Conservation (phyloP, 2,329 filamentous ascomycete genomes). For the Colletotrichum spinosum region DNA sequence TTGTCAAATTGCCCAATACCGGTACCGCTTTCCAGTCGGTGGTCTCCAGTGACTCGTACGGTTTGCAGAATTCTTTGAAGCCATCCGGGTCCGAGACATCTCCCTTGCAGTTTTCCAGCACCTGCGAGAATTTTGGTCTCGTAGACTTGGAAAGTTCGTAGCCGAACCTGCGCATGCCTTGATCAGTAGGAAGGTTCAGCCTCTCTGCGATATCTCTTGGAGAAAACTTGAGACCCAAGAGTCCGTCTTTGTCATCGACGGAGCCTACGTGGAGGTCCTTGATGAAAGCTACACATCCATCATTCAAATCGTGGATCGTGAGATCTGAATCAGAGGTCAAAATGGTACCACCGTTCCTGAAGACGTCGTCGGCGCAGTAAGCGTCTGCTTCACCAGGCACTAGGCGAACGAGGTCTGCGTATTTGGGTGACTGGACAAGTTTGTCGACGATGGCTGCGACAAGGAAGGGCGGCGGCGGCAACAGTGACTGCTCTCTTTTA, state of each 20-base stretch:
- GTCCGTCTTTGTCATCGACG: conserved; percentile 38
- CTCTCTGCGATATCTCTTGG: conserved; percentile 53
- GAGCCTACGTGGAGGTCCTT: conserved; percentile 64
- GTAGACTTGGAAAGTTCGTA: conserved; percentile 49
- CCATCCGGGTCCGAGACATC: conserved; percentile 36
- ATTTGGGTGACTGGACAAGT: conserved; percentile 60
- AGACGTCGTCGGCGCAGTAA: conserved; percentile 78
- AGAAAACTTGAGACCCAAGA: conserved; percentile 41
- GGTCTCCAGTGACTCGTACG: conserved; percentile 43
- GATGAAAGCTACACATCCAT: conserved; percentile 76
- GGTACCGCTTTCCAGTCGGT: conserved; percentile 32
- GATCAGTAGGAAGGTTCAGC: conserved; percentile 52
- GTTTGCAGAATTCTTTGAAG: conserved; percentile 46
- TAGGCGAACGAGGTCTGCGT: conserved; percentile 60
- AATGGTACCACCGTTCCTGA: conserved; percentile 64
- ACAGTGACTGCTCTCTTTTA: conserved; percentile 51
- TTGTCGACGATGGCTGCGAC: conserved; percentile 82
- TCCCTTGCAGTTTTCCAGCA: conserved; percentile 33
- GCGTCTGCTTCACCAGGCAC: conserved; percentile 88
- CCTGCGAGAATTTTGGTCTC: conserved; percentile 40
- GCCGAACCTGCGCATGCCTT: conserved; percentile 47
- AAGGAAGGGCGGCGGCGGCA: conserved; percentile 74
- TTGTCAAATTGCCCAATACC: conserved; percentile 7
- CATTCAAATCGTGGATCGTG: conserved; percentile 77
- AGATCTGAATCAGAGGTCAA: conserved; percentile 92